Evolutionary conservation across 1,139 yeast species (phyloP).

Genomic region (Kurtzmaniella quercitrusa): DNA sequence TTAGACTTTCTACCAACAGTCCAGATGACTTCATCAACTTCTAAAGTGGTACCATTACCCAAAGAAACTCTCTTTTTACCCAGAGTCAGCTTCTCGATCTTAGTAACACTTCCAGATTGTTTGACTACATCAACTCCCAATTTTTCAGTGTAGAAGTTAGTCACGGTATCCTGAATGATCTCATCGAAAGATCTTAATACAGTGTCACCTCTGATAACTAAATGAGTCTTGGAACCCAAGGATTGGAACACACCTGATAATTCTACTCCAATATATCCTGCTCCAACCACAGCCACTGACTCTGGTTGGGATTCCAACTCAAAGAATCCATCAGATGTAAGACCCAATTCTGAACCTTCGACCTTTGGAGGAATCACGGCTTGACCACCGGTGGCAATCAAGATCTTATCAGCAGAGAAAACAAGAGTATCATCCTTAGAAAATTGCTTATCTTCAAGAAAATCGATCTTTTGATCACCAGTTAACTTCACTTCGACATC

Average conservation of each 20-base stretch:
- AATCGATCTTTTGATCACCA: constrained; percentile 38
- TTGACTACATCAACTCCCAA: constrained; percentile 78
- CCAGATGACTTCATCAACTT: constrained; percentile 85
- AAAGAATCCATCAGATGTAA: constrained; percentile 90
- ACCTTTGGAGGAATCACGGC: constrained; percentile 68
- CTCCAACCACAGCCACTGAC: constrained; percentile 92
- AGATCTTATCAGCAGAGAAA: constrained; percentile 75
- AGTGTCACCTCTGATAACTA: constrained; percentile 86
- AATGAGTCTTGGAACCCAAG: constrained; percentile 80
- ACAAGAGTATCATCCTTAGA: constrained; percentile 50
- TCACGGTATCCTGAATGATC: constrained; percentile 70
- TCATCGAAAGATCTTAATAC: constrained; percentile 86
- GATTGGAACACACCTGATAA: constrained; percentile 90
- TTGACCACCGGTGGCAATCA: constrained; percentile 92
- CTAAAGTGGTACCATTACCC: constrained; percentile 50
- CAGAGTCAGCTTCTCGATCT: constrained; percentile 54
- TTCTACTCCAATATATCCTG: constrained; percentile 96
- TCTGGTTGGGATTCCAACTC: constrained; percentile 77
- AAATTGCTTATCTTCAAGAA: constrained; percentile 25
- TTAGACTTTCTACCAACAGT: constrained; percentile 87
- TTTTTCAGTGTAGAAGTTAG: constrained; percentile 71
- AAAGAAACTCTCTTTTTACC: constrained; percentile 63
- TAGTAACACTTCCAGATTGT: constrained; percentile 49
- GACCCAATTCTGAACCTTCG: constrained; percentile 81
- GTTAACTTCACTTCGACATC: constrained; percentile 68